phyloP scores from a whole-genome alignment of 331 rosid genomes.

The Rosa hybrid region DNA sequence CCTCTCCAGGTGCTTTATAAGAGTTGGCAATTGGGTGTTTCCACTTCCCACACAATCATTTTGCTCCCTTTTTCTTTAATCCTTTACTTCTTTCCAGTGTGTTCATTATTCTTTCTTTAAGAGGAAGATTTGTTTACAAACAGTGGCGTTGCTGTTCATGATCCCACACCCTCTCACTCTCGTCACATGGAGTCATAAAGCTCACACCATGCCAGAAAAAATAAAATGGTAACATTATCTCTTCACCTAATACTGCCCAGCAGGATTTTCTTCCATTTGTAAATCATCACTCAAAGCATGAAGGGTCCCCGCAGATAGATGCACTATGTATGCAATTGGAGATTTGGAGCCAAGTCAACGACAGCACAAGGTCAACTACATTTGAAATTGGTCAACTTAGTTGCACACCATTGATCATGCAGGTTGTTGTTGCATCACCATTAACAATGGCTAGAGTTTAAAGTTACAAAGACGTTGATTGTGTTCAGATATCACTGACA shows the following conservation, averaged over 20 bases:
- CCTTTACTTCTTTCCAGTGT: slow-evolving; percentile 12
- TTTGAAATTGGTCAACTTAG: slow-evolving; percentile 3
- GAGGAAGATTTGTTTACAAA: slow-evolving; percentile 11
- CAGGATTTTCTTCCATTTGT: not conserved
- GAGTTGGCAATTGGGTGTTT: slow-evolving; percentile 3
- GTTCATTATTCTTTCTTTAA: slow-evolving; percentile 19
- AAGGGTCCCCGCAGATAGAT: not conserved
- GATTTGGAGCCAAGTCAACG: not conserved
- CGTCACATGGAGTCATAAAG: slow-evolving; percentile 13
- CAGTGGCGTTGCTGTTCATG: slow-evolving; percentile 31
- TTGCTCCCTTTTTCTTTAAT: slow-evolving; percentile 22
- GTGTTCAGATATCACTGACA: not conserved
- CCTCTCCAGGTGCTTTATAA: slow-evolving; percentile 10
- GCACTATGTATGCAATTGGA: not conserved
- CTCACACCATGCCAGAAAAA: not conserved
- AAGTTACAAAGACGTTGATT: not conserved
- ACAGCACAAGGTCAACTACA: not conserved
- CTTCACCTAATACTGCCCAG: not conserved
- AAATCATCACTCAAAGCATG: not conserved
- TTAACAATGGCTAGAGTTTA: not conserved
- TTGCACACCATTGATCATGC: not conserved
- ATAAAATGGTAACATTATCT: not conserved
- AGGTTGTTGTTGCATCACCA: not conserved
- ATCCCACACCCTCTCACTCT: slow-evolving; percentile 26
- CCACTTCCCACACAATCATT: slow-evolving; percentile 9